Percentiles rank a stretch among this genome's conserved stretches.
Conservation (phyloP, 306 rosid species). For the Chamaecrista fasciculata region DNA sequence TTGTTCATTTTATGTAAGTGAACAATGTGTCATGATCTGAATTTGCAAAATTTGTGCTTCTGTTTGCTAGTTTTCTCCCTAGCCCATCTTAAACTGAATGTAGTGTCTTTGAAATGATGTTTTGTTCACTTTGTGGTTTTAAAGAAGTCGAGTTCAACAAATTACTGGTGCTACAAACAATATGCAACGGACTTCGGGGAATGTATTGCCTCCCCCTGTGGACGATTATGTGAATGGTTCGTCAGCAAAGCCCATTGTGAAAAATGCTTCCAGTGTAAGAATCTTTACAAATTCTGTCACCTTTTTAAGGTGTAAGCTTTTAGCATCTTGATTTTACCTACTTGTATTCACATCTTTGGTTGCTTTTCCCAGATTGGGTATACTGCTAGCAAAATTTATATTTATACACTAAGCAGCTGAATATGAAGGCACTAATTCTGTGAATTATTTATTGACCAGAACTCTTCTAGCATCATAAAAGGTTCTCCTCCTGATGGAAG, state of each 20-base stretch:
- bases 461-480: slow-evolving; percentile 37
- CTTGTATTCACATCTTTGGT: slow-evolving; percentile 1
- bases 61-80: not conserved
- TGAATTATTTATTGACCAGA: slow-evolving; percentile 46
- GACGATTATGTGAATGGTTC: slow-evolving; percentile 59
- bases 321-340: not conserved
- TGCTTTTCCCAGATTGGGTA: not conserved
- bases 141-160: slow-evolving; percentile 86
- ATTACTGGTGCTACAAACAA: slow-evolving; percentile 68
- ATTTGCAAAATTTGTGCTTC: not conserved
- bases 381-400: slow-evolving; percentile 14
- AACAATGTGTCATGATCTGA: not conserved
- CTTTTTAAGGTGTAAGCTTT: slow-evolving; percentile 2
- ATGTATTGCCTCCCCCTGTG: slow-evolving; percentile 71
- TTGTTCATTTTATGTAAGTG: not conserved
- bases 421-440: slow-evolving; percentile 6
- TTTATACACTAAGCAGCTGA: slow-evolving; percentile 4
- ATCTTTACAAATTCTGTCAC: not conserved
- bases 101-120: slow-evolving; percentile 25
- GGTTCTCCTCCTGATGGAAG: slow-evolving; percentile 76
- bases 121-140: slow-evolving; percentile 43
- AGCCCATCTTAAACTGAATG: slow-evolving; percentile 7
- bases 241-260: slow-evolving; percentile 53
- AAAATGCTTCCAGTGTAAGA: slow-evolving; percentile 67
- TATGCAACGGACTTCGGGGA: slow-evolving; percentile 74